A percentile compares a stretch with the other conserved stretches of the same genome.
phyloP scores from a whole-genome alignment of 768 basidiomycete genomes.

The Hygrophorus russula region DNA sequence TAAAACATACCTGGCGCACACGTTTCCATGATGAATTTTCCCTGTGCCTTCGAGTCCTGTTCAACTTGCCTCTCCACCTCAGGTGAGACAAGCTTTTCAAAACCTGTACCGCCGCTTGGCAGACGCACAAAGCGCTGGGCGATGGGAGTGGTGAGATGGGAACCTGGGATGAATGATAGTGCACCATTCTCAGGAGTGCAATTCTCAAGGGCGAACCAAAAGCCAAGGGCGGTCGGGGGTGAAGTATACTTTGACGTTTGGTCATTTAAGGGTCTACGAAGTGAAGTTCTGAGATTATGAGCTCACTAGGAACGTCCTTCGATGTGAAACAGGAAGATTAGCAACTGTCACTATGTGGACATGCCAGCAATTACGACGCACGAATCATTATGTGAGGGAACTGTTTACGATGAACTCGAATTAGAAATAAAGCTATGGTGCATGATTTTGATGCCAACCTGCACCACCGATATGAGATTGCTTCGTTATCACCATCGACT shows the following conservation, averaged over 20 bases:
- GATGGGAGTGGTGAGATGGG: conserved; percentile 65
- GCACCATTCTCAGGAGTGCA: conserved; percentile 81
- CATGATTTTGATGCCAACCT: conserved; percentile 35
- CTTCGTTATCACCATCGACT: conserved; percentile 95
- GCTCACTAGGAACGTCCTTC: conserved; percentile 64
- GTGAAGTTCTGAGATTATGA: neutral
- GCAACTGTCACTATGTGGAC: conserved; percentile 1
- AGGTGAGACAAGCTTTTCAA: conserved; percentile 47
- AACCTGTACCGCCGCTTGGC: conserved; percentile 70
- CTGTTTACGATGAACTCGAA: conserved; percentile 24
- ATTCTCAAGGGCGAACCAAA: conserved; percentile 92
- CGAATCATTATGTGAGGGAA: conserved; percentile 92
- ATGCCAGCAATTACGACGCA: conserved; percentile 26
- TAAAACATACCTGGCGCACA: conserved; percentile 55
- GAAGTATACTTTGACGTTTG: conserved; percentile 63
- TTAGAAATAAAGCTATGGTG: neutral
- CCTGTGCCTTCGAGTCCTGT: conserved; percentile 14
- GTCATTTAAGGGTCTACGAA: neutral
- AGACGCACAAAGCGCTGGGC: conserved; percentile 81
- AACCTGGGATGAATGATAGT: conserved; percentile 82
- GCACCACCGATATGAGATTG: conserved; percentile 88
- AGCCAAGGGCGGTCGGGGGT: conserved; percentile 86
- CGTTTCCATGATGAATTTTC: conserved; percentile 52
- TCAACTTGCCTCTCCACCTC: conserved; percentile 21
- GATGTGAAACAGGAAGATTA: conserved; percentile 1